A percentile compares a stretch with the other conserved stretches of the same genome.
phyloP scores from a whole-genome alignment of 2,329 filamentous ascomycete genomes.

The Emmonsia crescens region DNA sequence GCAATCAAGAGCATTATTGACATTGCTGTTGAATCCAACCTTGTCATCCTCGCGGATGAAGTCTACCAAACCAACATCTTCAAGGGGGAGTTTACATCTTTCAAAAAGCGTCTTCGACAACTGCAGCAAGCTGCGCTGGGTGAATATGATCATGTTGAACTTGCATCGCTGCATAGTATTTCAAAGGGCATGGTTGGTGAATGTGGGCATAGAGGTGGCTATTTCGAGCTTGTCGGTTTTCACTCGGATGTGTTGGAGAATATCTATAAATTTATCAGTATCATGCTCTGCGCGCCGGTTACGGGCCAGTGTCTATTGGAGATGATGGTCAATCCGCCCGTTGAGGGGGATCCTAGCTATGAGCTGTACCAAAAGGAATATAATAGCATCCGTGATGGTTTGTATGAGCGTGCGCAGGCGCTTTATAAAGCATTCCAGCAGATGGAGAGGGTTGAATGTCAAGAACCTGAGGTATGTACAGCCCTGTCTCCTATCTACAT shows the following conservation, averaged over 20 bases:
- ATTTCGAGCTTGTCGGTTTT: slow-evolving; percentile 92
- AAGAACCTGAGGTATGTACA: slow-evolving; percentile 55
- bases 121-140: slow-evolving; percentile 64
- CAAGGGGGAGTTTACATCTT: slow-evolving; percentile 83
- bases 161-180: slow-evolving; percentile 83
- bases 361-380: slow-evolving; percentile 79
- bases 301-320: slow-evolving; percentile 94
- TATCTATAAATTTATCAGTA: slow-evolving; percentile 98
- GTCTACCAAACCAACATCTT: slow-evolving; percentile 99
- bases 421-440: slow-evolving; percentile 81
- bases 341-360: slow-evolving; percentile 70
- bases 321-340: slow-evolving; percentile 93
- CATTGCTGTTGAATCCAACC: slow-evolving; percentile 70
- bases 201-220: slow-evolving; percentile 93
- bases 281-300: slow-evolving; percentile 91
- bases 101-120: slow-evolving; percentile 76
- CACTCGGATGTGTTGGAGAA: slow-evolving; percentile 74
- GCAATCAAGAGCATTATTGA: slow-evolving; percentile 80
- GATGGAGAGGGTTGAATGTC: slow-evolving; percentile 94
- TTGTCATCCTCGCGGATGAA: slow-evolving; percentile 90
- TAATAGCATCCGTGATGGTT: slow-evolving; percentile 64
- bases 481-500: not conserved
- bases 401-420: slow-evolving; percentile 69
- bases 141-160: slow-evolving; percentile 74
- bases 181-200: slow-evolving; percentile 99